Conservation (phyloP, 805 yeast species). For the Cyberlindnera mrakii region DNA sequence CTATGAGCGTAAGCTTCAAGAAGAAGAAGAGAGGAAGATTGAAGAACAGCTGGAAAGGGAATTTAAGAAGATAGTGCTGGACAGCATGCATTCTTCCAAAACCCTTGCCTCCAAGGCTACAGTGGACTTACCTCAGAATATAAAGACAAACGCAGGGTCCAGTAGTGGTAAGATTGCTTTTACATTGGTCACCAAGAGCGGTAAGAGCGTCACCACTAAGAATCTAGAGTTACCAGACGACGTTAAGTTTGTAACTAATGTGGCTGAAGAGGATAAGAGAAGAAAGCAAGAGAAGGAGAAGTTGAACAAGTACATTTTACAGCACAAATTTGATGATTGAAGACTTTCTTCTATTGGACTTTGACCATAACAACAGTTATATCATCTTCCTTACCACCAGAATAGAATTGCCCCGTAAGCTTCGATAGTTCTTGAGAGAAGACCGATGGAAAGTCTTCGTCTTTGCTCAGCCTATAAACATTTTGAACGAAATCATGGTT, state of each 20-base stretch:
- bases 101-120: slow-evolving; percentile 9
- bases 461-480: slow-evolving; percentile 65
- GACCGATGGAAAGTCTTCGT: slow-evolving; percentile 72
- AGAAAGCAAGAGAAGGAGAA: slow-evolving; percentile 47
- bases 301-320: slow-evolving; percentile 49
- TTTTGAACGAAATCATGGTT: slow-evolving; percentile 54
- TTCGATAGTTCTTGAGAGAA: slow-evolving; percentile 74
- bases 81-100: slow-evolving; percentile 35
- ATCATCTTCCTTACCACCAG: slow-evolving; percentile 96
- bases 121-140: slow-evolving; percentile 14
- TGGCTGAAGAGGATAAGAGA: slow-evolving; percentile 44
- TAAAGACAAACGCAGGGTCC: slow-evolving; percentile 1
- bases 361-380: slow-evolving; percentile 75
- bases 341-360: slow-evolving; percentile 8
- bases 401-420: slow-evolving; percentile 59
- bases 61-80: slow-evolving; percentile 45
- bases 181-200: slow-evolving; percentile 49
- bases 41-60: slow-evolving; percentile 52
- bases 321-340: slow-evolving; percentile 26
- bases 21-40: slow-evolving; percentile 39
- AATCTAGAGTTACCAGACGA: slow-evolving; percentile 47
- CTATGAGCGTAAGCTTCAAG: slow-evolving; percentile 30
- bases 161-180: slow-evolving; percentile 31
- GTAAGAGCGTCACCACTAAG: slow-evolving; percentile 39
- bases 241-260: slow-evolving; percentile 46